Conservation (phyloP, 257 asterid genomes). For the Solanum lignicaule region DNA sequence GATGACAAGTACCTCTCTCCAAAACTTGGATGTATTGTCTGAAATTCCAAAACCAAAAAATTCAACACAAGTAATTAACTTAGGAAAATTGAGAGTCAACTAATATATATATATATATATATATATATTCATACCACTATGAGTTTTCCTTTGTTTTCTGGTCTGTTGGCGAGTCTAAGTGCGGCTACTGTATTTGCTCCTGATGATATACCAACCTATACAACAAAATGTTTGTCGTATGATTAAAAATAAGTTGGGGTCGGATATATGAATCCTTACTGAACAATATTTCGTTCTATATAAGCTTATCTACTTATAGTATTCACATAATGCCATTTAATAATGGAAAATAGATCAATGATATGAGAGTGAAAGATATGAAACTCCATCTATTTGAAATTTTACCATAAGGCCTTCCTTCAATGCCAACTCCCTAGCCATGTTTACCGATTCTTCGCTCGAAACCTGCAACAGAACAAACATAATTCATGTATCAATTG, state of each 20-base stretch:
- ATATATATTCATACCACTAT: constrained; percentile 56
- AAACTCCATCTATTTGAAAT: not conserved
- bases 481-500: not conserved
- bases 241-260: not conserved
- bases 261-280: not conserved
- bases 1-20: constrained; percentile 94
- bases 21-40: constrained; percentile 89
- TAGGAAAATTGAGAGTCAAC: not conserved
- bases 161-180: constrained; percentile 62
- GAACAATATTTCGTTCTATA: not conserved
- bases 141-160: constrained; percentile 93
- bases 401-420: constrained; percentile 91
- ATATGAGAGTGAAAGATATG: not conserved
- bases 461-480: constrained; percentile 50
- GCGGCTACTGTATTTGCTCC: constrained; percentile 98
- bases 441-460: constrained; percentile 79
- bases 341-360: not conserved
- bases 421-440: constrained; percentile 86
- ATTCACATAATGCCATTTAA: not conserved
- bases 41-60: constrained; percentile 2
- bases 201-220: constrained; percentile 91
- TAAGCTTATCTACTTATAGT: not conserved
- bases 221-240: not conserved
- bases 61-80: not conserved
- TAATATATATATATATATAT: not conserved